These are phyloP conservation scores for Talaromyces rugulosus DNA, from an alignment of 2,329 filamentous ascomycete genomes.

Conservation along the genomic window DNA sequence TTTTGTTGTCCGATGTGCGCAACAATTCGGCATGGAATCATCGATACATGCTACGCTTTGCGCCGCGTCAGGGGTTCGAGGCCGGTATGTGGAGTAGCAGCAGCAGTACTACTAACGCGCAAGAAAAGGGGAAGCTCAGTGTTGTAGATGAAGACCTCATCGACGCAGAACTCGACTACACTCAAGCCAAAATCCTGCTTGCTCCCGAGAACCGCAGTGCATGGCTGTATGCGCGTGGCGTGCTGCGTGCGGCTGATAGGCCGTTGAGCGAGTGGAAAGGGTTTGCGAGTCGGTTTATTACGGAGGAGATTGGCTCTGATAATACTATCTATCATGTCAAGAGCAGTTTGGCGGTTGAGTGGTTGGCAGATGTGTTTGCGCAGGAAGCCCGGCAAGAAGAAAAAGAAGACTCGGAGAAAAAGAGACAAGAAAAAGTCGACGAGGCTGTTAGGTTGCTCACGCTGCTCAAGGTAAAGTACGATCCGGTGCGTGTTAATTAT, in stretches of 20 bases:
- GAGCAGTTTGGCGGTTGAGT: constrained; percentile 56
- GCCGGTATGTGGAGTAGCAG: constrained; percentile 30
- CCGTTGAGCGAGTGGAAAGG: constrained; percentile 47
- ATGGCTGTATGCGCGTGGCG: constrained; percentile 86
- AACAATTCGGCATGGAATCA: constrained; percentile 99
- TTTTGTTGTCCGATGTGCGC: constrained; percentile 76
- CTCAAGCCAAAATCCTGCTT: constrained; percentile 66
- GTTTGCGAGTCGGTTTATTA: constrained; percentile 53
- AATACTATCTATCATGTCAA: constrained; percentile 43
- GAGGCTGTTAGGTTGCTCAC: constrained; percentile 66
- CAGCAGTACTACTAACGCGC: background rate
- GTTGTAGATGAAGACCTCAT: constrained; percentile 60
- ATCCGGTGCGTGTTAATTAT: constrained; percentile 85
- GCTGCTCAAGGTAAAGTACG: constrained; percentile 77
- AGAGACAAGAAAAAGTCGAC: constrained; percentile 16
- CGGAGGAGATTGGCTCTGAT: constrained; percentile 40
- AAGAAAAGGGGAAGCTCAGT: constrained; percentile 27
- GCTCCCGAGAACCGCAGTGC: constrained; percentile 92
- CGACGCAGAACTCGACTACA: constrained; percentile 70
- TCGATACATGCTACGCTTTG: constrained; percentile 88
- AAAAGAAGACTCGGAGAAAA: constrained; percentile 19
- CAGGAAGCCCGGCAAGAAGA: constrained; percentile 38
- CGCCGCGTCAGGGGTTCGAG: constrained; percentile 47
- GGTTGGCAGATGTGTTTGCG: constrained; percentile 44
- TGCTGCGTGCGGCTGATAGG: constrained; percentile 62